Base-by-base conservation (phyloP, 1,139 yeast genomes). In the Groenewaldozyma auringiensis region DNA sequence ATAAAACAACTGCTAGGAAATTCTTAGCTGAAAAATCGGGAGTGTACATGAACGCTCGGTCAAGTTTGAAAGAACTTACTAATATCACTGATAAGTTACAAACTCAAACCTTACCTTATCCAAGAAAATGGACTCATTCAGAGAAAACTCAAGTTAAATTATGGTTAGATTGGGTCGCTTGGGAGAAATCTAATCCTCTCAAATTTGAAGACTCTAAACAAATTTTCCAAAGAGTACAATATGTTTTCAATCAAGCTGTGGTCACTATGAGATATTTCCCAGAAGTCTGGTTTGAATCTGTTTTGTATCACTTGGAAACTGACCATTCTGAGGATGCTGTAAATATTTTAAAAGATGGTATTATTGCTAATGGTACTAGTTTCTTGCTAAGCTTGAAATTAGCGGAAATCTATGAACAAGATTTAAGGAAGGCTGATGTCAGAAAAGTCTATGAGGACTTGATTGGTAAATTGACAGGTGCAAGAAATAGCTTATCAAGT, bases 11-110 rank as follows among this genome's bases (percentile, higher is more conserved):
- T 3, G 94, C 96, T 2, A 78, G 95, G 58, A 87, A 87, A 62
- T 82, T 83, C 60, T 80, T 89, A 47, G 81, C 85, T 36, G 97
- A 89, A 56, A 75, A 79, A 52, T 83, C 94, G 14, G 80, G 87
- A 2, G 83, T 79, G n/a, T 92, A 88, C 61, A 86, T 89, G 96
- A 79, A 78, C 50, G 94, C 96, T 1, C 73, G 96, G 53, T 78
- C 94, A 0, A 73, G 86, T 68, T 77, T 79, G 50, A 79, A 78
- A 37, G 95, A 87, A 59, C 78, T 88, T 75, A 73, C 68, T 38
- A 74, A 75, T 57, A 53, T 80, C 4, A 75, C 84, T 0, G 68
- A 68, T 27, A 78, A 76, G 1, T 49, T 78, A 16, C 66, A 64
- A 38, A 62, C 72, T 33, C 58, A 52, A 57, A 75, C 53, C 57